These are phyloP conservation scores for Adenanthera pavonina DNA, from an alignment of 306 rosid genomes.

Conservation along the genomic window DNA sequence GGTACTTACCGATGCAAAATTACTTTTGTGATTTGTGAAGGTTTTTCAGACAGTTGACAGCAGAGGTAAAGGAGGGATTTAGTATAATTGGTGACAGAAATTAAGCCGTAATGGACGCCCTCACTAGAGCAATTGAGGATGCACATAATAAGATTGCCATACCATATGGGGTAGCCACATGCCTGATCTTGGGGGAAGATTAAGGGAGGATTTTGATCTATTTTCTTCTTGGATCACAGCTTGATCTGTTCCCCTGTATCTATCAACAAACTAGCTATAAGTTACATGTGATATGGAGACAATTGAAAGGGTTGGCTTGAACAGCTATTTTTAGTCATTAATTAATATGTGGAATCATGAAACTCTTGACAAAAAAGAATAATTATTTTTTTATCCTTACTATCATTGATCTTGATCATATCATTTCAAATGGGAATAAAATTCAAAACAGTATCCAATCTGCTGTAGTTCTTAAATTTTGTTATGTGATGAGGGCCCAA, in stretches of 20 bases:
- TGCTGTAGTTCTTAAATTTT: neutral
- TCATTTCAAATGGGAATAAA: neutral
- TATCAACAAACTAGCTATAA: no score
- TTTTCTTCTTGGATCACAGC: conserved; percentile 81
- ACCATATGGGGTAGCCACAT: conserved; percentile 98
- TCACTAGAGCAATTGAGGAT: conserved; percentile 57
- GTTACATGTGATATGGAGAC: no score
- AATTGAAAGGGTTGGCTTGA: neutral
- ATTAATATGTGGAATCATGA: neutral
- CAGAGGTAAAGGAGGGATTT: conserved; percentile 77
- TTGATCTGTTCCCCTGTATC: conserved; percentile 52
- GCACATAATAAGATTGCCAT: conserved; percentile 87
- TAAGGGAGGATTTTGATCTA: conserved; percentile 81
- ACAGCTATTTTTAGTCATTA: neutral
- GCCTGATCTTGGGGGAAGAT: conserved; percentile 89
- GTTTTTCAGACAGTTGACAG: conserved; percentile 74
- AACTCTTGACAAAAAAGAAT: neutral
- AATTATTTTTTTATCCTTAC: no score
- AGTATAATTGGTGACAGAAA: conserved; percentile 87
- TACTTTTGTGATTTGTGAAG: conserved; percentile 45
- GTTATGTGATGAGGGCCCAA: neutral
- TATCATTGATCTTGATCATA: neutral
- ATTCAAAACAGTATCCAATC: neutral
- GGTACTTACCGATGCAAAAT: conserved; percentile 29
- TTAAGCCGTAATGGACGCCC: conserved; percentile 71